Percentiles rank a stretch among this genome's conserved stretches.
Conservation (phyloP, 176 grass and related monocot species). For the Rhynchospora pubera region DNA sequence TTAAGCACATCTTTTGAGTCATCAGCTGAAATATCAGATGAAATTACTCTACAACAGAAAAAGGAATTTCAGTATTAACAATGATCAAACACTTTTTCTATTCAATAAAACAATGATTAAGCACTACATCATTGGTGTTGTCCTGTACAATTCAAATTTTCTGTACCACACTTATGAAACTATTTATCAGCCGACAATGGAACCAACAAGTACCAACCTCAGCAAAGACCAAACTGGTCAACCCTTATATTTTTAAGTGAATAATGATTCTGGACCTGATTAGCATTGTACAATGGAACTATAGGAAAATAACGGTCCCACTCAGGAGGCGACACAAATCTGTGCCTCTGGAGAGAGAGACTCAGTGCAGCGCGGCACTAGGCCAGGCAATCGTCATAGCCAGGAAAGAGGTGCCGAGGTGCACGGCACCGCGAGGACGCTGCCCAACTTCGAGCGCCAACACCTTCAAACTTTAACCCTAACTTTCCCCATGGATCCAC, state of each 20-base stretch:
- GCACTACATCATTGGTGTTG: not conserved
- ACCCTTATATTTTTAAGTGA: not conserved
- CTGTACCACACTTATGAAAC: not conserved
- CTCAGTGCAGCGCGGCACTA: too few species aligned
- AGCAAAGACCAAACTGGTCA: not conserved
- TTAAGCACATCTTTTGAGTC: constrained; percentile 8
- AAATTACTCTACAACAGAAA: not conserved
- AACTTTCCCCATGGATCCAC: too few species aligned
- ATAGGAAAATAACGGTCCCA: too few species aligned
- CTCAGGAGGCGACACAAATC: too few species aligned
- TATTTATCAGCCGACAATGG: not conserved
- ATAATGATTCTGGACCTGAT: not conserved
- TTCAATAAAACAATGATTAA: not conserved
- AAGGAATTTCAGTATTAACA: not conserved
- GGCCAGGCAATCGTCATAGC: too few species aligned
- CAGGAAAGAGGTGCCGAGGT: too few species aligned
- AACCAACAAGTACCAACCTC: not conserved
- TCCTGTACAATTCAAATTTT: not conserved
- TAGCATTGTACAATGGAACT: too few species aligned
- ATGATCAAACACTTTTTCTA: not conserved
- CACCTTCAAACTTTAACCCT: too few species aligned
- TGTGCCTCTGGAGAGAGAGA: too few species aligned
- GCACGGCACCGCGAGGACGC: too few species aligned
- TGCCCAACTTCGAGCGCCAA: too few species aligned
- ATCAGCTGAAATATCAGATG: not conserved